These are phyloP conservation scores for Ramularia collo-cygni DNA, from an alignment of 2,329 filamentous ascomycete species.

Conservation along the genomic window DNA sequence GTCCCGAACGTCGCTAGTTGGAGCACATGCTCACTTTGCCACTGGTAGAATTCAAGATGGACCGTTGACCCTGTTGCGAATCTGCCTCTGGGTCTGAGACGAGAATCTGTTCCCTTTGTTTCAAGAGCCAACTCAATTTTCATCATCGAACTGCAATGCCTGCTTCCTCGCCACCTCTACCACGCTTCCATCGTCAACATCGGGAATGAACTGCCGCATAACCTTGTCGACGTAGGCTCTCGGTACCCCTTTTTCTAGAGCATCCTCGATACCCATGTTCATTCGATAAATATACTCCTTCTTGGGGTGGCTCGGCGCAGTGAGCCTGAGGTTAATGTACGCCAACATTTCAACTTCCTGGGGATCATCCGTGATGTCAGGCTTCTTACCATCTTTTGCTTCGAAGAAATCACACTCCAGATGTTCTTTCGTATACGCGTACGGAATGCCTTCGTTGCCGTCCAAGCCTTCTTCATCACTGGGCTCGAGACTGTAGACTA, in stretches of 20 bases:
- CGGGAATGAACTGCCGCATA: slow-evolving; percentile 47
- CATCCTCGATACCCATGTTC: slow-evolving; percentile 58
- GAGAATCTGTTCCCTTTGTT: too few species aligned
- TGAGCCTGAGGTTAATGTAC: slow-evolving; percentile 50
- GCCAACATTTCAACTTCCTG: slow-evolving; percentile 42
- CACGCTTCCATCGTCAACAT: slow-evolving; percentile 21
- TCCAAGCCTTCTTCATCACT: slow-evolving; percentile 50
- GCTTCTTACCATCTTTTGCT: slow-evolving; percentile 10
- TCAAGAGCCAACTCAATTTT: too few species aligned
- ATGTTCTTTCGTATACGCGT: slow-evolving; percentile 51
- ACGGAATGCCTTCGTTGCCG: slow-evolving; percentile 55
- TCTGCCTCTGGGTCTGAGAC: too few species aligned
- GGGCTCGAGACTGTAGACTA: slow-evolving; percentile 48
- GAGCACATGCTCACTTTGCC: too few species aligned
- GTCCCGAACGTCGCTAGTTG: too few species aligned
- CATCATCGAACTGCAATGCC: slow-evolving; percentile 28
- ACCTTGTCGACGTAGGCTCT: slow-evolving; percentile 48
- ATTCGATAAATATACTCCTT: slow-evolving; percentile 58
- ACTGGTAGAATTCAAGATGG: too few species aligned
- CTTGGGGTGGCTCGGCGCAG: slow-evolving; percentile 37
- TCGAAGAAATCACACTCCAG: slow-evolving; percentile 41
- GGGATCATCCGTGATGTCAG: slow-evolving; percentile 22
- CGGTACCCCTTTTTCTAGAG: slow-evolving; percentile 48
- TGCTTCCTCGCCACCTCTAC: slow-evolving; percentile 32
- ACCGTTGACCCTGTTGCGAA: too few species aligned